phyloP scores from a whole-genome alignment of 345 rosid genomes.

The Kandelia obovata region DNA sequence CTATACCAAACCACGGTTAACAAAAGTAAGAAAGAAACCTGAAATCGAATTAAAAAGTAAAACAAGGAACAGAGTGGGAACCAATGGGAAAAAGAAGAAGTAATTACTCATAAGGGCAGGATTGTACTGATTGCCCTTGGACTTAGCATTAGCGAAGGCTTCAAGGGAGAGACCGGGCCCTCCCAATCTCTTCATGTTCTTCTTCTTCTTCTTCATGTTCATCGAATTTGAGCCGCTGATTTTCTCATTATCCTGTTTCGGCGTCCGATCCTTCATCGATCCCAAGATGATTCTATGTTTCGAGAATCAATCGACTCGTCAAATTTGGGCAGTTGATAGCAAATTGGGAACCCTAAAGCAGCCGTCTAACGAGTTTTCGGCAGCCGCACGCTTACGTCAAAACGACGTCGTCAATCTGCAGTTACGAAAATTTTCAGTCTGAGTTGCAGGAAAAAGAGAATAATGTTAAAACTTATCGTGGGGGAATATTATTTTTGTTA shows the following conservation, averaged over 20 bases:
- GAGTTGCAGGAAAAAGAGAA: too few relatives aligned
- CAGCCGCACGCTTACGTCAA: too few relatives aligned
- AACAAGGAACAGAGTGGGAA: too few relatives aligned
- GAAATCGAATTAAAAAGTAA: too few relatives aligned
- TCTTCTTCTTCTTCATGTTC: conserved; percentile 25
- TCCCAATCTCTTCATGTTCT: conserved; percentile 68
- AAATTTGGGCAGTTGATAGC: background rate
- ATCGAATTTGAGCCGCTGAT: conserved; percentile 20
- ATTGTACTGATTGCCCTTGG: conserved; percentile 44
- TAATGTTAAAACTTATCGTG: too few relatives aligned
- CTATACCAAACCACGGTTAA: too few relatives aligned
- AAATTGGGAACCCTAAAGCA: conserved; percentile 1
- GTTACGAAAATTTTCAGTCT: too few relatives aligned
- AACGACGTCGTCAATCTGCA: too few relatives aligned
- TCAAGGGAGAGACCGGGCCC: conserved; percentile 82
- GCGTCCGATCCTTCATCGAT: conserved; percentile 40
- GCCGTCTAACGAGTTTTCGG: too few relatives aligned
- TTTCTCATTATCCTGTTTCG: conserved; percentile 5
- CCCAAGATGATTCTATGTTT: background rate
- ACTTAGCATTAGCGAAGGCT: conserved; percentile 67
- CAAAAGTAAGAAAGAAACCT: too few relatives aligned
- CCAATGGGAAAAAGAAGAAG: background rate
- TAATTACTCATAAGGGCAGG: conserved; percentile 59
- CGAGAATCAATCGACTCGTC: background rate
- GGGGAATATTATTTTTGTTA: too few relatives aligned